phyloP scores from a whole-genome alignment of 116 monocot species.

The Cymodocea nodosa region DNA sequence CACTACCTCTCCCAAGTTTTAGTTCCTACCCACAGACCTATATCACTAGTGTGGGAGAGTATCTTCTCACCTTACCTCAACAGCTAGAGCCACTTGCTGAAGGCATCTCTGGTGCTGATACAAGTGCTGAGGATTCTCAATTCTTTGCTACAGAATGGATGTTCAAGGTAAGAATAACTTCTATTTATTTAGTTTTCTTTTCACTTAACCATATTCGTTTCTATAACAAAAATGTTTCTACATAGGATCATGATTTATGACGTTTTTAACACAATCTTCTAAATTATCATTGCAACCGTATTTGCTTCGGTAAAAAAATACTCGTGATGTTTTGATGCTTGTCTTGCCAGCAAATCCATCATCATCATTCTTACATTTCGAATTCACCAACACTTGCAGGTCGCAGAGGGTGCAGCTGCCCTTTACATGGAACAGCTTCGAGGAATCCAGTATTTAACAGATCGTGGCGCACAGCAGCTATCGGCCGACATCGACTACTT shows the following conservation, averaged over 20 bases:
- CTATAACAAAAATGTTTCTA: no score
- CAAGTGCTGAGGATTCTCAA: constrained; percentile 68
- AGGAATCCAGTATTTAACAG: constrained; percentile 80
- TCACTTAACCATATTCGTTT: no score
- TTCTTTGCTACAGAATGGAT: constrained; percentile 97
- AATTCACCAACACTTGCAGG: constrained; percentile 18
- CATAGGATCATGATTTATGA: no score
- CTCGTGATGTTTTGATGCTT: no score
- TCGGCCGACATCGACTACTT: constrained; percentile 89
- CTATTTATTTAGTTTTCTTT: neutral
- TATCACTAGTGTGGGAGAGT: constrained; percentile 86
- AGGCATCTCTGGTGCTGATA: constrained; percentile 50
- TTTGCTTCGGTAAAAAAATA: no score
- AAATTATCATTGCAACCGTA: no score
- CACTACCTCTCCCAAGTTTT: constrained; percentile 83
- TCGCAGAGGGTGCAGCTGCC: constrained; percentile 84
- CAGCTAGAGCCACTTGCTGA: constrained; percentile 90
- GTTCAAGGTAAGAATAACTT: constrained; percentile 67
- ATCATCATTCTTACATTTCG: neutral
- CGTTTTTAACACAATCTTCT: no score
- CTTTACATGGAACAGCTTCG: constrained; percentile 95
- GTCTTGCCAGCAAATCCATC: no score
- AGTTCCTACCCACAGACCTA: constrained; percentile 88
- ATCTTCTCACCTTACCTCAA: constrained; percentile 88
- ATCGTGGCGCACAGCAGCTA: constrained; percentile 74